A percentile compares a stretch with the other conserved stretches of the same genome.
These are phyloP conservation scores for Auricularia cornea DNA, from an alignment of 768 basidiomycete genomes.

Conservation along the genomic window DNA sequence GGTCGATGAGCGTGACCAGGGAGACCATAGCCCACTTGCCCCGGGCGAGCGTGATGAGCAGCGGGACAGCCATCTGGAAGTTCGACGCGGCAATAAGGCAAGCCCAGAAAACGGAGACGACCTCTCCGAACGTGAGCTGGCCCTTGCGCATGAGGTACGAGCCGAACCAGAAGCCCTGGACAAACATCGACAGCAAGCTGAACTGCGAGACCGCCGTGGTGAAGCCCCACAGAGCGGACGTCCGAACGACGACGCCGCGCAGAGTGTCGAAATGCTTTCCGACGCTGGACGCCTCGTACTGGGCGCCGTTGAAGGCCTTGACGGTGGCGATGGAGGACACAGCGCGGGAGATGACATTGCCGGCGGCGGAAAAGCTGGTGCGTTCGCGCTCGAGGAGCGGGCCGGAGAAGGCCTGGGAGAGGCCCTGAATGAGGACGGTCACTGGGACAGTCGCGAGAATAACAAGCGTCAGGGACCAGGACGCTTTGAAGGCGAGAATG, in stretches of 20 bases:
- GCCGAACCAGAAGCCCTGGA: slow-evolving; percentile 96
- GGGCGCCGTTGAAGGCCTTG: slow-evolving; percentile 82
- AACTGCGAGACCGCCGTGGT: slow-evolving; percentile 67
- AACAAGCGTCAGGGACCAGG: slow-evolving; percentile 80
- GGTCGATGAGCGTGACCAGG: slow-evolving; percentile 52
- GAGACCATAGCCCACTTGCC: slow-evolving; percentile 77
- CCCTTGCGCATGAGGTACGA: slow-evolving; percentile 79
- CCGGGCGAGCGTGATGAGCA: slow-evolving; percentile 65
- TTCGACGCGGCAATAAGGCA: slow-evolving; percentile 85
- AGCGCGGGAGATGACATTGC: slow-evolving; percentile 73
- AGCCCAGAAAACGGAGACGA: slow-evolving; percentile 99
- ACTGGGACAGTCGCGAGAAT: slow-evolving; percentile 85
- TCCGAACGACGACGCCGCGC: slow-evolving; percentile 38
- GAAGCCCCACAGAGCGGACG: slow-evolving; percentile 69
- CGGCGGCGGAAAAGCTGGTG: slow-evolving; percentile 55
- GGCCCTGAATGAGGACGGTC: slow-evolving; percentile 63
- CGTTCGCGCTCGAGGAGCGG: slow-evolving; percentile 67
- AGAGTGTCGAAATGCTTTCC: slow-evolving; percentile 37
- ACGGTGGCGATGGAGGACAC: slow-evolving; percentile 75
- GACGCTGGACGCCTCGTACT: slow-evolving; percentile 44
- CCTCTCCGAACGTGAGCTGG: slow-evolving; percentile 57
- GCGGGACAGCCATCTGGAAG: slow-evolving; percentile 79
- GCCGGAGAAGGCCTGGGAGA: slow-evolving; percentile 61
- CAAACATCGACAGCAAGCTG: slow-evolving; percentile 85
- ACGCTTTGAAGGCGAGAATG: slow-evolving; percentile 70